Evolutionary conservation across 768 basidiomycete genomes (phyloP), one percentile per base, ranked within the genome.

Genomic region (Daedaleopsis nitida): DNA sequence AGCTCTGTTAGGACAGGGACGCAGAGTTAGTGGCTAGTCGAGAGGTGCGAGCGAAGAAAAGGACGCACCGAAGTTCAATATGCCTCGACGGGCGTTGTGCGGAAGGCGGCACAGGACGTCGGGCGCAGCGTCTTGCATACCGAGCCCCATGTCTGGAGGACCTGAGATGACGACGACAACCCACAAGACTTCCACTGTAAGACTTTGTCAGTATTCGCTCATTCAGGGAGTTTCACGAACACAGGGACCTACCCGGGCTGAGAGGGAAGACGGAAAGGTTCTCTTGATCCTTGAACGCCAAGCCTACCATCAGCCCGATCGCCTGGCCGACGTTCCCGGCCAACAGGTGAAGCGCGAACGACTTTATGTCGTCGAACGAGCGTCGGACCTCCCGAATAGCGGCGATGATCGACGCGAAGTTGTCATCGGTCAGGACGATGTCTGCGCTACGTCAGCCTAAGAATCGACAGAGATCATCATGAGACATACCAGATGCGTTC

Each of bases 331-430:
- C 74, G 59, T 87, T 86, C 43, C 75, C 80, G 11, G 81, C 74
- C 9, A 86, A 68, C 1, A 87, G 75, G 63, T 85, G 83, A 16
- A 85, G 72, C 34, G 84, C 74, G 68, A 86, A 86, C 58, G 82
- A 78, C 52, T 80, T 77, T 59, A 87, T 81, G 71, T 86, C 86
- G 58, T 77, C 76, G 72, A 86, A 82, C 6, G 83, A 74, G n/a
- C 82, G 78, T 57, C 85, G 80, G 39, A 84, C 85, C 70, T 85
- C 82, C 58, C 77, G 73, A 65, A 85, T 78, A 3, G 84, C 85
- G 52, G 81, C 78, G n/a, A 79, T 77, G 63, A 87, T 86, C 17
- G 83, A 84, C 45, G 83, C 80, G 67, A 87, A 86, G 71, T 86
- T 84, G 68, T 86, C 84, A 66, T 87, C 83, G 44, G 81, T 82